Percentiles rank a stretch among this genome's conserved stretches.
Conservation (phyloP, 2,329 filamentous ascomycete genomes). For the Shiraia sp. region DNA sequence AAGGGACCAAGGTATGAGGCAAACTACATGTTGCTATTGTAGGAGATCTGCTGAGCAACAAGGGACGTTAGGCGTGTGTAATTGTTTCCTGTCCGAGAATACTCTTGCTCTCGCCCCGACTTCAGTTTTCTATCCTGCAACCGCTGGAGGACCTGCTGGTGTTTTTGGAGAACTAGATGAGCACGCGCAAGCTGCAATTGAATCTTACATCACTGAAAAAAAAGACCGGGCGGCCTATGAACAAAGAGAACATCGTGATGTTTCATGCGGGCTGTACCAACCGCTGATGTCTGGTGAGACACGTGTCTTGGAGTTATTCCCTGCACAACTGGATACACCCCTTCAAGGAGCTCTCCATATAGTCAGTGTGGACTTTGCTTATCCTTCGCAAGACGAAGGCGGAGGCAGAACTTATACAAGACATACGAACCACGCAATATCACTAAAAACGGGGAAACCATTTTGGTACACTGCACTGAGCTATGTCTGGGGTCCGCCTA, state of each 20-base stretch:
- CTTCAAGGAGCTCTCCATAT: constrained; percentile 19
- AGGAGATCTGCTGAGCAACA: too few relatives aligned
- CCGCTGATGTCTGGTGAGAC: constrained; percentile 19
- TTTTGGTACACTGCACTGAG: constrained; percentile 30
- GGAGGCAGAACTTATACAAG: constrained; percentile 5
- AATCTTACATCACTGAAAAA: constrained; percentile 6
- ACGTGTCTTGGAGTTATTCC: constrained; percentile 23
- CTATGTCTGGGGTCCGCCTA: constrained; percentile 26
- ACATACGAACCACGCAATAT: constrained; percentile 24
- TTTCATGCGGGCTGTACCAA: constrained; percentile 5
- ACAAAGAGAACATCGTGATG: too few relatives aligned
- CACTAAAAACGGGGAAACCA: constrained; percentile 8
- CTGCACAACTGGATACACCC: constrained; percentile 7
- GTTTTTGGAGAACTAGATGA: constrained; percentile 8
- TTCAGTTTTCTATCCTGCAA: constrained; percentile 11
- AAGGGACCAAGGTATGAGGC: too few relatives aligned
- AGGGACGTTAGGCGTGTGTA: constrained; percentile 7
- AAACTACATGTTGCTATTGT: too few relatives aligned
- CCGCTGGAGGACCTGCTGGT: constrained; percentile 3
- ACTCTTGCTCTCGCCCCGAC: constrained; percentile 11
- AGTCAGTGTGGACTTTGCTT: constrained; percentile 23
- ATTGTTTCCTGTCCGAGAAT: constrained; percentile 14
- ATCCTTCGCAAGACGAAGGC: constrained; percentile 8
- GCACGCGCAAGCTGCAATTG: constrained; percentile 8
- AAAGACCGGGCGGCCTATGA: neutral